phyloP scores from a whole-genome alignment of 371 early-diverging fungal species.

The Mortierella sp. region DNA sequence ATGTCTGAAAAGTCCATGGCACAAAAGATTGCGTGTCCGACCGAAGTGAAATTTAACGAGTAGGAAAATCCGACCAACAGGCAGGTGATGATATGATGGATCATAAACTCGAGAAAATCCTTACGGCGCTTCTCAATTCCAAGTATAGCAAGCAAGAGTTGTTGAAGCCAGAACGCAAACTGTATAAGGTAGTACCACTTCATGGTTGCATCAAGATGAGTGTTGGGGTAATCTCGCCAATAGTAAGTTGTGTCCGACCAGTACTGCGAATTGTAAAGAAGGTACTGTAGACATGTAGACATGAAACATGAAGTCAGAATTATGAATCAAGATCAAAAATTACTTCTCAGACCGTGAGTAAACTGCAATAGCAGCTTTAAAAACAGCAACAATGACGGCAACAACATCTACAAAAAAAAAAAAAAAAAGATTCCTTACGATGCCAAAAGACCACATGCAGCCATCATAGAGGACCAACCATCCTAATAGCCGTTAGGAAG shows the following conservation, averaged over 20 bases:
- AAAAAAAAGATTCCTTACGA: constrained; percentile 57
- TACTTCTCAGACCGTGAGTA: background rate
- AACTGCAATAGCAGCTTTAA: no score
- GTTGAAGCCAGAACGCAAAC: constrained; percentile 86
- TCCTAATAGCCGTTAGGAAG: constrained; percentile 62
- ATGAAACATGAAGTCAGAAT: background rate
- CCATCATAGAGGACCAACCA: constrained; percentile 68
- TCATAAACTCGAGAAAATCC: constrained; percentile 81
- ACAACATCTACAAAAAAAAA: background rate
- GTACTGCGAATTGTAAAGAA: constrained; percentile 73
- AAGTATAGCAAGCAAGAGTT: constrained; percentile 72
- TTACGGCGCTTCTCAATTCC: constrained; percentile 82
- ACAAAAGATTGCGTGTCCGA: constrained; percentile 85
- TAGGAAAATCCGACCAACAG: constrained; percentile 77
- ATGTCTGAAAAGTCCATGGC: constrained; percentile 89
- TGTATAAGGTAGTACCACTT: constrained; percentile 87
- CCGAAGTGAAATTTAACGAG: constrained; percentile 78
- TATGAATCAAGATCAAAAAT: background rate
- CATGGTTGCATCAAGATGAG: constrained; percentile 61
- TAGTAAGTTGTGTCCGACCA: constrained; percentile 77
- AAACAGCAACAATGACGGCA: background rate
- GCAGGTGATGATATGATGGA: constrained; percentile 88
- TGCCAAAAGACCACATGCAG: constrained; percentile 72
- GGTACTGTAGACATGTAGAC: constrained; percentile 46
- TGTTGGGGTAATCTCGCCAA: constrained; percentile 82